A percentile compares a stretch with the other conserved stretches of the same genome.
phyloP scores from a whole-genome alignment of 2,329 filamentous ascomycete species.

The Plectosphaerella plurivora region DNA sequence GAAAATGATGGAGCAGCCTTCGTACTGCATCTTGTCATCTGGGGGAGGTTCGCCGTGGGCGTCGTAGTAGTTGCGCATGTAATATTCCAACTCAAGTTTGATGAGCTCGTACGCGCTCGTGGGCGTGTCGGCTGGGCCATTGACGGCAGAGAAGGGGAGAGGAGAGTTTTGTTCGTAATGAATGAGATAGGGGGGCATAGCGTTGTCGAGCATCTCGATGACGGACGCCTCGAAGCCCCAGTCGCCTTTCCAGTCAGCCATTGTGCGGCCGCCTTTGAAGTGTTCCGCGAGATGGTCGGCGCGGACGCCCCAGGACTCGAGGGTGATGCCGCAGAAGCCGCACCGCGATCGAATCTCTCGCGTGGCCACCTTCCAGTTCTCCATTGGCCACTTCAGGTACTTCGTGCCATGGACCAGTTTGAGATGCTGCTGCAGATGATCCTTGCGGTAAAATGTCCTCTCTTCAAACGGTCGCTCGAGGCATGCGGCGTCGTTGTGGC shows the following conservation, averaged over 20 bases:
- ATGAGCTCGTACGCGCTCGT: conserved; percentile 28
- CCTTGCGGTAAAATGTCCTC: conserved; percentile 26
- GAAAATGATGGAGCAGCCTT: conserved; percentile 22
- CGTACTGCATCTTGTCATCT: conserved; percentile 14
- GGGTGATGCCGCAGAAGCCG: conserved; percentile 19
- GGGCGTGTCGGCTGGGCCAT: conserved; percentile 9
- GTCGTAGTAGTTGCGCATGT: conserved; percentile 18
- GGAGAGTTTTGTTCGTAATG: conserved; percentile 5
- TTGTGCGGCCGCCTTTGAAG: conserved; percentile 19
- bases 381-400: conserved; percentile 31
- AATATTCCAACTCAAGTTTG: conserved; percentile 27
- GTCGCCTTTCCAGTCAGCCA: conserved; percentile 22
- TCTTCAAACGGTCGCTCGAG: conserved; percentile 42
- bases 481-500: conserved; percentile 15
- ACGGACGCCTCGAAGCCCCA: conserved; percentile 21
- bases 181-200: conserved; percentile 29
- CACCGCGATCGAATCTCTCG: conserved; percentile 19
- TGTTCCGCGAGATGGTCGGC: conserved; percentile 21
- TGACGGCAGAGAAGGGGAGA: conserved; percentile 3
- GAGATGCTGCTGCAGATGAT: conserved; percentile 25
- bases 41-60: conserved; percentile 11
- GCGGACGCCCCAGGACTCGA: conserved; percentile 20
- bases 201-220: conserved; percentile 31
- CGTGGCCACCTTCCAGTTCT: conserved; percentile 19
- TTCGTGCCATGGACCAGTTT: conserved; percentile 20